Base-by-base conservation (phyloP, 176 grass and related monocot genomes). In the Alopecurus myosuroides region DNA sequence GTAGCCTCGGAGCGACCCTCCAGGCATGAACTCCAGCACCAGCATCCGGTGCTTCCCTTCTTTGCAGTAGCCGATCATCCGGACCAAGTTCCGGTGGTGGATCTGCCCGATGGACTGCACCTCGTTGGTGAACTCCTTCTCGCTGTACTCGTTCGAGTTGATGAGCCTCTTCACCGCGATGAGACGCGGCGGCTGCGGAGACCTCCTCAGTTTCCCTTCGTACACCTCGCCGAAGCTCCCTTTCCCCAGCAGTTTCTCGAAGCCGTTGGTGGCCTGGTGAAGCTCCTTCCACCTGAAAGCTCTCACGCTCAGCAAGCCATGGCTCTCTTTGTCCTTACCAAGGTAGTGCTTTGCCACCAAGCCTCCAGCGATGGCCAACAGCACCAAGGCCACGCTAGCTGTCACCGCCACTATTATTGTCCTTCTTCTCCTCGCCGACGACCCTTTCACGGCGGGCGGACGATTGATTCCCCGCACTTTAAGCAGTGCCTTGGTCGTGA, bases 21-120 rank as follows among this genome's bases (percentile, higher is more conserved):
- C 46, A 6, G 71, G 79, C 85, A 88, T 83, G 86, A 40, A 88
- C 64, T 88, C 80, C 31, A 88, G 14, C n/a, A 88, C 80, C 17
- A 88, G 63, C 74, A 88, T 78, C 51, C 86, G 80, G 39, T 78
- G 72, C 50, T 7, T 58, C 1, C 61, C 62, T 23, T 83, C 86
- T 4, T 88, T 70, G 86, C 80, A 78, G n/a, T 83, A 83, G 0
- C 74, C 74, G 15, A 88, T 13, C 86, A 88, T 78, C 11, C 41
- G 80, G 5, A 78, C 86, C 11, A 88, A 8, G 80, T 78, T 83
- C 3, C 25, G 2, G 80, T 88, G 86, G 80, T 88, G 86, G 80
- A 88, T 88, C 64, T 34, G 51, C 11, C 74, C 74, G 11, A 83
- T 40, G 3, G 64, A 83, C 19, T 40, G 61, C 41, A 88, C 74